These are phyloP conservation scores for Lithohypha guttulata DNA, from an alignment of 2,329 filamentous ascomycete species.

Conservation along the genomic window DNA sequence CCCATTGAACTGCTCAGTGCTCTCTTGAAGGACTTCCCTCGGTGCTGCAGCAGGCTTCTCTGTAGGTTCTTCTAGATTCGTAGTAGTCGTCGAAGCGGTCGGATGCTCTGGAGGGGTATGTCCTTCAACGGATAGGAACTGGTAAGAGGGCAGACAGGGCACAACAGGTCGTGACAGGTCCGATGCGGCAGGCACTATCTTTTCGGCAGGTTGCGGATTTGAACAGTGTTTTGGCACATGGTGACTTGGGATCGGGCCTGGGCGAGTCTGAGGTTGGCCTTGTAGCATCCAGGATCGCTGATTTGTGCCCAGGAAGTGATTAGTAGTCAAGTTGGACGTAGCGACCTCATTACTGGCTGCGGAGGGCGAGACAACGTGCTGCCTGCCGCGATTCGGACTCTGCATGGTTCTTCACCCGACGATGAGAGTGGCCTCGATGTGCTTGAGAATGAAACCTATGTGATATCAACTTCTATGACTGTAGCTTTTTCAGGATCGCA, in stretches of 20 bases:
- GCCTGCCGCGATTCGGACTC: no score
- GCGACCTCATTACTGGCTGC: not conserved
- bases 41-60: not conserved
- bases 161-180: no score
- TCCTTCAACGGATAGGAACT: not conserved
- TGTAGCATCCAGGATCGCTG: conserved; percentile 35
- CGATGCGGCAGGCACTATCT: no score
- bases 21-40: not conserved
- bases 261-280: no score
- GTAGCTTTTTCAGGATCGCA: no score
- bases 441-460: no score
- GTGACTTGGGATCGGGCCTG: no score
- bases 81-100: not conserved
- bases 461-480: no score
- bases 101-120: not conserved
- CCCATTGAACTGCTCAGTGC: no score
- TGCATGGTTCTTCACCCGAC: not conserved
- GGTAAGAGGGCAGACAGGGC: not conserved
- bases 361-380: not conserved
- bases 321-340: conserved; percentile 29
- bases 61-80: not conserved
- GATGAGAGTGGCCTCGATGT: not conserved
- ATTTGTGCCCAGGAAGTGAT: conserved; percentile 29
- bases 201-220: no score
- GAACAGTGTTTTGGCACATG: no score